A percentile compares a stretch with the other conserved stretches of the same genome.
Conservation (phyloP, 371 early-diverging fungal genomes). For the Mortierella sp. region DNA sequence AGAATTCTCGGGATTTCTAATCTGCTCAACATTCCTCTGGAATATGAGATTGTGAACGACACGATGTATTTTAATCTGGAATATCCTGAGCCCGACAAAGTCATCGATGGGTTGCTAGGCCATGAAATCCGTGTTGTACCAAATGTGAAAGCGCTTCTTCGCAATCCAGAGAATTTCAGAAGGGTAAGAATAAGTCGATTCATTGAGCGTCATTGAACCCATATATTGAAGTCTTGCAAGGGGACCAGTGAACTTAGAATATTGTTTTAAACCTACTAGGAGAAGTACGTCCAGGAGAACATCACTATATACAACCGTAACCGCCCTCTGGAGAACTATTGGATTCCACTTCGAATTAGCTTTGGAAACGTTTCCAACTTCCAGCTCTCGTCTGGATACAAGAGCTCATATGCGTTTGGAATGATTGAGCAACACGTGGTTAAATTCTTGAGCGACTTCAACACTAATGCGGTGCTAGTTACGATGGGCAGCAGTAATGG, state of each 20-base stretch:
- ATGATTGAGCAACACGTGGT: slow-evolving; percentile 71
- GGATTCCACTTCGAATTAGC: slow-evolving; percentile 68
- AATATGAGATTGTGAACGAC: slow-evolving; percentile 75
- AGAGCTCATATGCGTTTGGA: slow-evolving; percentile 66
- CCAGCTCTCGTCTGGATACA: slow-evolving; percentile 73
- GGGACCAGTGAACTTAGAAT: not conserved
- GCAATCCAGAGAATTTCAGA: slow-evolving; percentile 65
- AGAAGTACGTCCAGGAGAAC: slow-evolving; percentile 77
- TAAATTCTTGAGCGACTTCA: slow-evolving; percentile 65
- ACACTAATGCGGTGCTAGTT: slow-evolving; percentile 49
- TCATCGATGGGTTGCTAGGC: slow-evolving; percentile 35
- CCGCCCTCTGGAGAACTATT: slow-evolving; percentile 72
- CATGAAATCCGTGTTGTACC: slow-evolving; percentile 63
- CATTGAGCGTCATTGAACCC: not conserved
- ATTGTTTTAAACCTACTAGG: slow-evolving; percentile 49
- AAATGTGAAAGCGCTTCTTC: slow-evolving; percentile 61
- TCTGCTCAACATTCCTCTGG: slow-evolving; percentile 60
- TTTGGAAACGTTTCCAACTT: slow-evolving; percentile 74
- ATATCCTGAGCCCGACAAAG: slow-evolving; percentile 52
- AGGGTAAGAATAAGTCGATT: slow-evolving; percentile 52
- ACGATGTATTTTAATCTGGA: slow-evolving; percentile 72
- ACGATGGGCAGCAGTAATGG: slow-evolving; percentile 32
- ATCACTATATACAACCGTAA: slow-evolving; percentile 74
- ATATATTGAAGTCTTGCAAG: not conserved
- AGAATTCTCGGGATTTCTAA: slow-evolving; percentile 62